phyloP scores from a whole-genome alignment of 2,329 filamentous ascomycete genomes.

The Amauroascus niger region DNA sequence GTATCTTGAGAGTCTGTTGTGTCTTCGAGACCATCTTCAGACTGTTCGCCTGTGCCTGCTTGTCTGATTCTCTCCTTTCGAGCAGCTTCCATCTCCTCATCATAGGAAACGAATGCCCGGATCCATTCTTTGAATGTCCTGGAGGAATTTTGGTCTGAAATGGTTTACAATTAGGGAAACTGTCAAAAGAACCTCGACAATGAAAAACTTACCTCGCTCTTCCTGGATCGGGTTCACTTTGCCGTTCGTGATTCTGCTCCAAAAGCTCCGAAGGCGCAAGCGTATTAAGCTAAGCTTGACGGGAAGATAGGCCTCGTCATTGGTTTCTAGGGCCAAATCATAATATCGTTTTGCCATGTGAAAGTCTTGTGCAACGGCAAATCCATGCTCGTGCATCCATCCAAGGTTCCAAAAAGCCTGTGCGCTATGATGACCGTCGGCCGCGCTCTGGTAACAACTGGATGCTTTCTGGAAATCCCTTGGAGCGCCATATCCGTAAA shows the following conservation, averaged over 20 bases:
- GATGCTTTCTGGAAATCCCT: slow-evolving; percentile 75
- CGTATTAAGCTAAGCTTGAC: slow-evolving; percentile 83
- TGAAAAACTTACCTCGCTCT: slow-evolving; percentile 58
- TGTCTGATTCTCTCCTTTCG: slow-evolving; percentile 44
- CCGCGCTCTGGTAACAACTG: slow-evolving; percentile 82
- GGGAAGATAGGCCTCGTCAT: slow-evolving; percentile 84
- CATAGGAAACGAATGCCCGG: slow-evolving; percentile 67
- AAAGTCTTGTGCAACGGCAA: slow-evolving; percentile 88
- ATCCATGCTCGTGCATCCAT: slow-evolving; percentile 98
- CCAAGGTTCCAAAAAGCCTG: slow-evolving; percentile 95
- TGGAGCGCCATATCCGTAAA: slow-evolving; percentile 65
- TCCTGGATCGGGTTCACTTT: slow-evolving; percentile 84
- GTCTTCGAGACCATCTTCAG: slow-evolving; percentile 12
- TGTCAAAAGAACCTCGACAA: neutral
- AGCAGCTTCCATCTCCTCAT: slow-evolving; percentile 56
- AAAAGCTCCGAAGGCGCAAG: slow-evolving; percentile 73
- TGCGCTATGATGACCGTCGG: slow-evolving; percentile 81
- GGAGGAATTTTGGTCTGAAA: slow-evolving; percentile 57
- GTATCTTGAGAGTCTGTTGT: slow-evolving; percentile 12
- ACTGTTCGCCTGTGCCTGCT: slow-evolving; percentile 42
- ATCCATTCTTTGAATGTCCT: slow-evolving; percentile 82
- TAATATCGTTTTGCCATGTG: slow-evolving; percentile 96
- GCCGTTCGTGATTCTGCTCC: slow-evolving; percentile 90
- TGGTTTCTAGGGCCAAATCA: slow-evolving; percentile 82
- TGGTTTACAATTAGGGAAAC: neutral